Base-by-base conservation (phyloP, 192 early-diverging fungal species). In the Linnemannia schmuckeri region DNA sequence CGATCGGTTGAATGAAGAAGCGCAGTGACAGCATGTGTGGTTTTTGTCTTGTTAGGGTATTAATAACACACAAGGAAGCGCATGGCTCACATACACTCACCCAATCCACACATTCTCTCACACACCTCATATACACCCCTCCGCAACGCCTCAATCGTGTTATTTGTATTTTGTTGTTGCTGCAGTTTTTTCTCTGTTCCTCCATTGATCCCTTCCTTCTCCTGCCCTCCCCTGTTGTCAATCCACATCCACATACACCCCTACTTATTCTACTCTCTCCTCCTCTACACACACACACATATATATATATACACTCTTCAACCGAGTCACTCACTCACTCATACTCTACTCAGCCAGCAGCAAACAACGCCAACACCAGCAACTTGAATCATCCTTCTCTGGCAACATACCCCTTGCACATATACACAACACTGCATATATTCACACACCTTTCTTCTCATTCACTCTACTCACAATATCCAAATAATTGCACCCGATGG, bases 401-500 rank as follows among this genome's bases (percentile, higher is more conserved):
- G 49, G 22, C 77, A 30, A 33, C 24, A 37, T 7, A 70, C 12
- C 18, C 24, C 77, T 8, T 47, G 35, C n/a, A 24, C 63, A 49
- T 33, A 66, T n/a, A 24, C 63, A 49, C 44, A 70, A 15, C 27
- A 10, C 46, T 54, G 9, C 42, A 44, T 44, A 44, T 1, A 44
- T 44, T 44, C 42, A 44, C 42, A 6, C 42, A 44, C 30, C 4
- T 69, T 18, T 33, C 41, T 42, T 20, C 10, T 68, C 40, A 38
- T 12, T n/a, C 70, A 73, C 55, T 57, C 40, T 57, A 47, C 30
- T 30, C 70, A 63, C 79, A 37, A 20, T 40, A 38, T 35, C 30
- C 33, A 33, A 44, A 22, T 1, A 17, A n/a, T 24, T 18, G 24
- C 30, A 18, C 49, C 40, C 66, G 20, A 84, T 84, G 82, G 79